Base-by-base conservation (phyloP, 108 stramenopile genomes). In the Aurantiochytrium sp. region DNA sequence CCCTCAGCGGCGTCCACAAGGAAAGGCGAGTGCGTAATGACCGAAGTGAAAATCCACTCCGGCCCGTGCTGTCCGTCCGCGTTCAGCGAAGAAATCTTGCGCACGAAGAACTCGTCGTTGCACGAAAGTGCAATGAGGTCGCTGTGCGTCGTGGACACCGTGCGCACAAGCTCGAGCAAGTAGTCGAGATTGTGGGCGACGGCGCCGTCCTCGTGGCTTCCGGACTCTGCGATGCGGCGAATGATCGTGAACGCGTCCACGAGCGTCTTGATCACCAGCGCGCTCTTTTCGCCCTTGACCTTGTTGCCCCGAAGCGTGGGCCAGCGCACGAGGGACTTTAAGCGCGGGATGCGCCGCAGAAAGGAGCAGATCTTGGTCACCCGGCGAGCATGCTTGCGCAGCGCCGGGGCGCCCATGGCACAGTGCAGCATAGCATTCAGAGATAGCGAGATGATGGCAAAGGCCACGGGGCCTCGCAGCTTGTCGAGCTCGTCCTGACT, bases 241-340 rank as follows among this genome's bases (percentile, higher is more conserved):
- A 65, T 65, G 15, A 65, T 65, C 15, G 59, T 27, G 24, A 65
- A 65, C 15, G 59, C 34, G 19, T 81, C 42, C 6, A 81, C 73
- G 17, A 48, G 24, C 1, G 45, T 30, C 45, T 81, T 41, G 45
- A 81, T 81, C 21, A 81, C 73, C n/a, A 81, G 2, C 6, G 42
- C 73, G 45, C 73, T 81, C 73, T 81, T 81, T 24, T 81, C 73
- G 12, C 73, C 73, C 30, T 81, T 81, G 24, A 81, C 73, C 12
- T 48, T 81, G 73, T 24, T 81, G 12, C 73, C 73, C 6, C 45
- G 42, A 12, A 15, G 39, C n/a, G 73, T 81, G 3, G 73, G 39
- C 73, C 73, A 81, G 6, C 73, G 73, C 6, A 48, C 45, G 17
- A 81, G 39, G 2, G 73, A 81, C 73, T 81, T 81, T 24, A 81